Base-by-base conservation (phyloP, 805 yeast species). In the Kuraishia ogatae region DNA sequence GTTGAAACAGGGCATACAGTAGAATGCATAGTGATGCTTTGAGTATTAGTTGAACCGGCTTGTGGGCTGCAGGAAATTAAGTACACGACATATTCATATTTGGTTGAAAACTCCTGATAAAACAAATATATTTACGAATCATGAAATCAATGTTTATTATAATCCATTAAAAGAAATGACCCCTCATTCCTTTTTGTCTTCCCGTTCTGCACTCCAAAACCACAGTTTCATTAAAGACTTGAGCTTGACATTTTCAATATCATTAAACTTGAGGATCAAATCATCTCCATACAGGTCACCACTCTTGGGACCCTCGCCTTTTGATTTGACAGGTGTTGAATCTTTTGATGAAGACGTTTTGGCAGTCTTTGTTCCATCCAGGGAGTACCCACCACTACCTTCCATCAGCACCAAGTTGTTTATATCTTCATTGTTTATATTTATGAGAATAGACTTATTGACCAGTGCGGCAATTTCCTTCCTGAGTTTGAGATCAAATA, bases 401-500 rank as follows among this genome's bases (percentile, higher is more conserved):
- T 51, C 50, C 26, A 43, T 28, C 53, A 59, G 29, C 50, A 53
- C 50, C 51, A 58, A 51, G 53, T 56, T 55, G n/a, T 57, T 58
- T 2, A 61, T 51, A 26, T 61, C 67, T 47, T 55, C 60, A 47
- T 65, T 62, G 56, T 56, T 63, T 6, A 62, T 60, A 29, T 74
- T 64, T 52, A 74, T 66, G 50, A 88, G 69, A 7, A 87, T 81
- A 3, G 84, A 83, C 61, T 78, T 77, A 68, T 91, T 91, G 13
- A 91, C 90, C 46, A 83, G 66, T 43, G 82, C 76, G 11, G 91
- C 88, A 55, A 93, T 83, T 56, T 81, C 83, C 19, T 75, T 71
- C 53, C 96, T 73, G 59, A 86, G 66, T 46, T 83, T 75, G 48
- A 84, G 68, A 58, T 86, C 82, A 65, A 87, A 75, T 48, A 89